These are phyloP conservation scores for Forsythia viridissima DNA, from an alignment of 257 asterid species.

Conservation along the genomic window DNA sequence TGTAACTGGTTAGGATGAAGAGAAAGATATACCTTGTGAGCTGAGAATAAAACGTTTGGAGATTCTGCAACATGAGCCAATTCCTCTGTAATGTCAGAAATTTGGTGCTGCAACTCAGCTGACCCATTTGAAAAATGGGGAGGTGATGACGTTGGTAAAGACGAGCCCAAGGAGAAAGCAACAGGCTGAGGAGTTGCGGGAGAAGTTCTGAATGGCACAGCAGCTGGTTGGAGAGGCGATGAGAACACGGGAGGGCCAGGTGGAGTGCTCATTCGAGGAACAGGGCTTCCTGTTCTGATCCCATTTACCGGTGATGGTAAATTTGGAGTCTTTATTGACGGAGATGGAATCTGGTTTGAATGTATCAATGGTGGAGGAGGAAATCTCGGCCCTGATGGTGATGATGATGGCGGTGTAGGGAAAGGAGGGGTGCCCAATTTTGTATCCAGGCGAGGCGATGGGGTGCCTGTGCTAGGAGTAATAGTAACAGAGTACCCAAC, in stretches of 20 bases:
- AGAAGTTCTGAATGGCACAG: conserved; percentile 93
- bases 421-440: conserved; percentile 47
- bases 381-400: conserved; percentile 50
- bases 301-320: conserved; percentile 66
- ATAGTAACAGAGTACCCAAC: conserved; percentile 39
- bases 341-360: conserved; percentile 65
- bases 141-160: conserved; percentile 79
- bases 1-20: background rate
- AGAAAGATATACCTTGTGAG: conserved; percentile 69
- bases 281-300: conserved; percentile 56
- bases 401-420: conserved; percentile 28
- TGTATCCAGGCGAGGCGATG: conserved; percentile 26
- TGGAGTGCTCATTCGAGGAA: conserved; percentile 88
- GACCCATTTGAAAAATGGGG: conserved; percentile 69
- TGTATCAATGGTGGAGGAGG: conserved; percentile 64
- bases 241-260: conserved; percentile 98
- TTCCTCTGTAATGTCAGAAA: conserved; percentile 57
- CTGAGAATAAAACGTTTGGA: conserved; percentile 82
- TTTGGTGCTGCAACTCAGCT: conserved; percentile 59
- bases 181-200: conserved; percentile 94
- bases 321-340: conserved; percentile 66
- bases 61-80: conserved; percentile 44
- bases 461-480: conserved; percentile 28
- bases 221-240: conserved; percentile 93
- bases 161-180: conserved; percentile 73